Evolutionary conservation across 2,329 filamentous ascomycete species (phyloP), one percentile per base, ranked within the genome.

Genomic region (Colletotrichum somersetense): DNA sequence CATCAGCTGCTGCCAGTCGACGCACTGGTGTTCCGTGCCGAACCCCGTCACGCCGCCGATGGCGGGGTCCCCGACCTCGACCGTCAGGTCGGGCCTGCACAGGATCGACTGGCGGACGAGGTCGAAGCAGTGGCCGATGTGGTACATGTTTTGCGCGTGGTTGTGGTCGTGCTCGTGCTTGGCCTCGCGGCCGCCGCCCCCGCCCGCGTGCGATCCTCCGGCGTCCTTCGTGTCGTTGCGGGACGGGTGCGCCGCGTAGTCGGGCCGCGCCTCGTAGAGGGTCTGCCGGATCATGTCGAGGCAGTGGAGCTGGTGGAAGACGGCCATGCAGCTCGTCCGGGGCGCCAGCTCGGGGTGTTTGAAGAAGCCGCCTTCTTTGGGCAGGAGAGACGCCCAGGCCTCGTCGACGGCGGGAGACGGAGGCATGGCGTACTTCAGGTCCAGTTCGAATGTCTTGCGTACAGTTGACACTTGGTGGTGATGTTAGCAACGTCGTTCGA

Each of bases 301-400:
- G 63, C 76, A 77, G 68, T 77, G 75, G 16, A 77, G 66, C 44
- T 74, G 71, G 59, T 77, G 76, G 30, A 76, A 73, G 12, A 75
- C 68, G 26, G 65, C 65, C 10, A 67, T 12, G 16, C 65, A 67
- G 56, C 65, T 67, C 18, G 44, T 50, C 12, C 20, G 16, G 6
- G 65, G 65, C 4, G 65, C 56, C 3, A 67, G 30, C 44, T 11
- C 8, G 1, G 65, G 46, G 18, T 67, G 46, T 6, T 14, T 52
- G 20, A 67, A 67, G 23, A 67, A 67, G 18, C 65, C 65, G 3
- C 65, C 65, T n/a, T 35, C n/a, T 4, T 35, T 12, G 1, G 65
- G 65, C 8, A 67, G 12, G 35, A 67, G 38, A 3, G 65, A 67
- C 2, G 65, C 46, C 65, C 65, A 67, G 3, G 56, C 46, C 16